Evolutionary conservation across 2,329 filamentous ascomycete genomes (phyloP), one percentile per base, ranked within the genome.

Genomic region (Aspergillus sp.): DNA sequence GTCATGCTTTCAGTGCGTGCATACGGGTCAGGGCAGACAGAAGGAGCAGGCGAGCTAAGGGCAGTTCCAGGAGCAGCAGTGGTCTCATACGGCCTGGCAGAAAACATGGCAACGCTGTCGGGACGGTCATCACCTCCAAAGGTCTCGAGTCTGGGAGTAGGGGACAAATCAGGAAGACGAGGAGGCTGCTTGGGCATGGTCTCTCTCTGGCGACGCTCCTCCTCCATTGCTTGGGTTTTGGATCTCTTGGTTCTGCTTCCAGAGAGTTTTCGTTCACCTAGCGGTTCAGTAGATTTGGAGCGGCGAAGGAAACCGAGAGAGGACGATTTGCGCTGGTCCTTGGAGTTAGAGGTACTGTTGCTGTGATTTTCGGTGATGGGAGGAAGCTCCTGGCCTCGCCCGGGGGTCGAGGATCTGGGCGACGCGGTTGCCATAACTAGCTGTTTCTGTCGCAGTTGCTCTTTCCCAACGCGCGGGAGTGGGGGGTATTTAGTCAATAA

Each of bases 1-100:
- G 91, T 90, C 88, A 97, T 96, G 77, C 91, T 96, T 74, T 94
- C 88, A 32, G 86, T 85, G 54, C 88, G 81, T 41, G 86, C 83
- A 63, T 93, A 93, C 12, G 88, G 86, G 60, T 95, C 89, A 53
- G 80, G 77, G 60, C 75, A 79, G 43, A 78, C 79, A 17, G 53
- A 49, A 33, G 52, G 56, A 38, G 47, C 50, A 37, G 55, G 60
- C 20, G 52, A 61, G 47, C 49, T 56, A 51, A 62, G 55, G 32
- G 51, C 55, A 49, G 54, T 56, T 49, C 59, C 53, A 43, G 51
- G 51, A 46, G 53, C 49, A 33, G 54, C 27, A n/a, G 56, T 56
- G 7, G 55, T 53, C 52, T 54, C 50, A 19, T 19, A 39, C 49
- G 41, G 72, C 66, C 55, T 78, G 72, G 43, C 74, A 64, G 45